Base-by-base conservation (phyloP, 2,329 filamentous ascomycete species). In the Phyllosticta paracitricarpa region DNA sequence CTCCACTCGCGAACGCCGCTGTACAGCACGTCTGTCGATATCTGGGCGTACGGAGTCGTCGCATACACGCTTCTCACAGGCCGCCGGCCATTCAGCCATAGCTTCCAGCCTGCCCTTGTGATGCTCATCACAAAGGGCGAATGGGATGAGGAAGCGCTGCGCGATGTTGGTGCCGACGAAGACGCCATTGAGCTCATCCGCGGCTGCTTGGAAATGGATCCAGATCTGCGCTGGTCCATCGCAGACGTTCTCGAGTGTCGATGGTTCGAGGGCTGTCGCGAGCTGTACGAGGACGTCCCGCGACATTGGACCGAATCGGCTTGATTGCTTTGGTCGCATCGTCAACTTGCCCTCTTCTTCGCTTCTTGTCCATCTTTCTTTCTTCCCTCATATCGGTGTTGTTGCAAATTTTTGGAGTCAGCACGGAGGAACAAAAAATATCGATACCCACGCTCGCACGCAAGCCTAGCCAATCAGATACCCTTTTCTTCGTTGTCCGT, bases 11-110 rank as follows among this genome's bases (percentile, higher is more conserved):
- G 52, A 19, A 69, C 73, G 8, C 67, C 71, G 8, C 68, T 80
- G 12, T 79, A 76, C 66, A 76, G 76, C n/a, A 73, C 84, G 1
- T 80, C 81, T 1, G 83, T 84, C 24, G 85, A 88, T 67, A 78
- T 88, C 2, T 88, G 85, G 85, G 84, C 85, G 2, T 85, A 83
- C 66, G 85, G 85, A 4, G 83, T 87, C 8, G 81, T 86, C 10
- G 75, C 85, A 3, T 88, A 82, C 67, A 79, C 83, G 1, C 73
- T 87, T 25, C 72, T 86, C 25, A 84, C 83, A 0, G 84, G 84
- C 17, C 78, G 79, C 4, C 76, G 86, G 5, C 85, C 85, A 0
- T 88, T 88, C 72, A 79, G 82, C 56, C 82, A 86, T 65, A 71
- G 78, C 0, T 82, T 88, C 64, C 76, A 82, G 54, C 80, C 82